Conservation (phyloP, 768 basidiomycete species). For the Calocera cornea region DNA sequence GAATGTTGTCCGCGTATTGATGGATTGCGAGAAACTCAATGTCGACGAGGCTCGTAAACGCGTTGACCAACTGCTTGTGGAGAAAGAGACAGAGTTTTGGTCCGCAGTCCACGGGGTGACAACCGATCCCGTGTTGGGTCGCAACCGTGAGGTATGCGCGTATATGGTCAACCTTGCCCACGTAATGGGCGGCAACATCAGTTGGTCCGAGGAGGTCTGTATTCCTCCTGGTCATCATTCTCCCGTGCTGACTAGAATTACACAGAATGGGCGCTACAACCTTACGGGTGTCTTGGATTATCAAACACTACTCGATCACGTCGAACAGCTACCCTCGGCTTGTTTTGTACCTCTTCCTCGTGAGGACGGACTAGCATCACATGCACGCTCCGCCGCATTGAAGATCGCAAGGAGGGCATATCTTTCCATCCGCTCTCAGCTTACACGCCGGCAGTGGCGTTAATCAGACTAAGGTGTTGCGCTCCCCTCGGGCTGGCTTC, state of each 20-base stretch:
- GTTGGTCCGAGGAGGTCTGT: neutral
- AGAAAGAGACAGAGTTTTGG: neutral
- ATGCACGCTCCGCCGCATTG: neutral
- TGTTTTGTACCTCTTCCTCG: neutral
- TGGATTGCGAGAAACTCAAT: neutral
- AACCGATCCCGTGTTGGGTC: neutral
- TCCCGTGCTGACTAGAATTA: neutral
- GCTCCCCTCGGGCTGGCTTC: too few relatives aligned
- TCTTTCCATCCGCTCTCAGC: neutral
- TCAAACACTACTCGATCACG: neutral
- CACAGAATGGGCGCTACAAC: neutral
- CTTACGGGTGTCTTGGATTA: neutral
- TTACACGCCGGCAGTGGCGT: neutral
- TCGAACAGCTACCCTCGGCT: neutral
- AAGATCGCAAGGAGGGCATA: neutral
- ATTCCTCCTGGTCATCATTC: neutral
- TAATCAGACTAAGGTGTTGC: too few relatives aligned
- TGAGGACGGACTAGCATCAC: neutral
- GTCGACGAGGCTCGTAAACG: neutral
- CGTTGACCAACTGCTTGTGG: neutral
- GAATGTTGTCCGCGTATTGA: neutral
- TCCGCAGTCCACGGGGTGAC: neutral
- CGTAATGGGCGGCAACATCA: constrained; percentile 3
- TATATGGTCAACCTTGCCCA: neutral
- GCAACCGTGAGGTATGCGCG: neutral